Percentiles rank a stretch among this genome's conserved stretches.
These are phyloP conservation scores for Cantharellus cinnabarinus DNA, from an alignment of 768 basidiomycete species.

Conservation along the genomic window DNA sequence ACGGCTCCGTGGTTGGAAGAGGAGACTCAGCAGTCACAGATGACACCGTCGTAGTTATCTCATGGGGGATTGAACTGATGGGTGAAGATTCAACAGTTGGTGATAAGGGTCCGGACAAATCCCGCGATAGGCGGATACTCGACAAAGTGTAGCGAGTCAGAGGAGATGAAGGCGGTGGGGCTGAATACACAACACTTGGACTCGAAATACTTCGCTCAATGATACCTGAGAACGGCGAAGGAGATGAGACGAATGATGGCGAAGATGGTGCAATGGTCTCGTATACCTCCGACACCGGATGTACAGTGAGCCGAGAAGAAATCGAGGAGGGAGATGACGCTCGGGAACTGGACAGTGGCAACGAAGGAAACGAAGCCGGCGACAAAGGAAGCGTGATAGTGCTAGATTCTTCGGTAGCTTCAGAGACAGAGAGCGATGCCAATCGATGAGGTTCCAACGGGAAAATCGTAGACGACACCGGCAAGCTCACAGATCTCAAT, in stretches of 20 bases:
- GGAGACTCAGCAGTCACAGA: no score
- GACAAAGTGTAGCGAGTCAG: neutral
- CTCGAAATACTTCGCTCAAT: neutral
- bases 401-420: neutral
- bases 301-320: neutral
- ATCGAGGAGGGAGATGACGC: neutral
- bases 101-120: neutral
- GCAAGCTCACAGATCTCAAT: neutral
- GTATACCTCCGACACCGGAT: neutral
- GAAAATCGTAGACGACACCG: neutral
- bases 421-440: neutral
- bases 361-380: neutral
- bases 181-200: neutral
- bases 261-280: neutral
- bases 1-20: no score
- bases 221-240: neutral
- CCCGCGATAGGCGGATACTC: neutral
- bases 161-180: neutral
- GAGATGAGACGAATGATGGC: neutral
- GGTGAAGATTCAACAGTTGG: neutral
- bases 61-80: neutral
- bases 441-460: neutral
- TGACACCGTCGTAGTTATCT: no score
- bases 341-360: neutral
- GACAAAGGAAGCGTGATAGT: neutral